Evolutionary conservation across 495 filamentous ascomycete species (phyloP).

Genomic region (Penicillium cosmopolitanum): DNA sequence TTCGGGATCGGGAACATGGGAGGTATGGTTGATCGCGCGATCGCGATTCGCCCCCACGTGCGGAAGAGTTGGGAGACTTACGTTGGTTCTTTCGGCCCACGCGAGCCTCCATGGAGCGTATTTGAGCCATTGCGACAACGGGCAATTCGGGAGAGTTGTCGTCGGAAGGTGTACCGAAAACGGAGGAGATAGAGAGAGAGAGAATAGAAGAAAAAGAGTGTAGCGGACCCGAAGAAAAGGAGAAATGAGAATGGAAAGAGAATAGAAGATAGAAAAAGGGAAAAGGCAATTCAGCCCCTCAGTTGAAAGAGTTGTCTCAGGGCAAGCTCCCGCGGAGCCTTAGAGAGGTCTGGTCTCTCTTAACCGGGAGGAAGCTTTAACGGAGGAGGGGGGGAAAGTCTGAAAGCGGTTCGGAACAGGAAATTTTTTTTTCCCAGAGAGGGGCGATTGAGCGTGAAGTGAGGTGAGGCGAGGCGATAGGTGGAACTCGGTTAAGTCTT

Average conservation of each 20-base stretch:
- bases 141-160: slow-evolving; percentile 7
- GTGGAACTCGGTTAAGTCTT: slow-evolving; percentile 36
- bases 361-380: slow-evolving; percentile 4
- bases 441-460: slow-evolving; percentile 3
- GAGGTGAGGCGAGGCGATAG: slow-evolving; percentile 16
- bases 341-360: background rate
- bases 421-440: slow-evolving; percentile 38
- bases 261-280: slow-evolving; percentile 13
- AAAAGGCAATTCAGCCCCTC: slow-evolving; percentile 9
- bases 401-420: slow-evolving; percentile 31
- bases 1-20: background rate
- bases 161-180: slow-evolving; percentile 2
- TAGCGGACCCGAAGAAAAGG: slow-evolving; percentile 23
- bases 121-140: slow-evolving; percentile 57
- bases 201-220: background rate
- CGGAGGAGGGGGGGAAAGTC: slow-evolving; percentile 8
- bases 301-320: slow-evolving; percentile 4
- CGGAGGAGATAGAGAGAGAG: background rate
- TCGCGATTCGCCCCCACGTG: slow-evolving; percentile 23
- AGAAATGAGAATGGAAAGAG: slow-evolving; percentile 4
- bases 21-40: background rate
- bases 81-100: slow-evolving; percentile 77
- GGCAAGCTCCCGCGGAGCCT: slow-evolving; percentile 25
- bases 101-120: slow-evolving; percentile 76
- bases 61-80: slow-evolving; percentile 49